A percentile compares a stretch with the other conserved stretches of the same genome.
These are phyloP conservation scores for Chaetoceros muelleri DNA, from an alignment of 108 stramenopile genomes.

Conservation along the genomic window DNA sequence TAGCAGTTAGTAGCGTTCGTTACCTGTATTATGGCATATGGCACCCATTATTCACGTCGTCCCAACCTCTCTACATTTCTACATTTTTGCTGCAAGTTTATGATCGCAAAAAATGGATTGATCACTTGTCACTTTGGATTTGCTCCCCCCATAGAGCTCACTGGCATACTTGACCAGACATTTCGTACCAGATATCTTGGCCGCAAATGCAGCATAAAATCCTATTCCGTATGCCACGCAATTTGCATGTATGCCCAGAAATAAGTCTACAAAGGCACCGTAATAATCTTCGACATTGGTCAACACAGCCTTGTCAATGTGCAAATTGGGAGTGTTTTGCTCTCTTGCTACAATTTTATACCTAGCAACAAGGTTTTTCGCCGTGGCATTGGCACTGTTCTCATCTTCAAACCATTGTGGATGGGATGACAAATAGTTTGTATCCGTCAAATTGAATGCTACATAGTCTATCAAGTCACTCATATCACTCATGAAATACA, in stretches of 20 bases:
- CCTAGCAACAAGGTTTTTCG: background rate
- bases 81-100: too few relatives aligned
- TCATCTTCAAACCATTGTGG: background rate
- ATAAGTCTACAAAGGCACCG: constrained; percentile 38
- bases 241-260: constrained; percentile 25
- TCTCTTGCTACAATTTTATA: constrained; percentile 18
- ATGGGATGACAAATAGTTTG: background rate
- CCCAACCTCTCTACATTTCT: too few relatives aligned
- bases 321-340: constrained; percentile 20
- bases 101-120: too few relatives aligned
- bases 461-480: background rate
- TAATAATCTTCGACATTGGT: constrained; percentile 23
- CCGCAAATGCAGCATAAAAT: constrained; percentile 42
- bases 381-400: background rate
- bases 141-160: constrained; percentile 29
- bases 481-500: background rate
- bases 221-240: constrained; percentile 50
- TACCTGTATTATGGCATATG: too few relatives aligned
- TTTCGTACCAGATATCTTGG: constrained; percentile 25
- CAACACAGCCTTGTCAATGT: constrained; percentile 44
- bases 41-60: too few relatives aligned
- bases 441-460: background rate
- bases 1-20: too few relatives aligned
- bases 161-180: constrained; percentile 30
- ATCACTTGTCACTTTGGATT: too few relatives aligned